Base-by-base conservation (phyloP, 208 protist genomes). In the Trypanosoma cruzi region DNA sequence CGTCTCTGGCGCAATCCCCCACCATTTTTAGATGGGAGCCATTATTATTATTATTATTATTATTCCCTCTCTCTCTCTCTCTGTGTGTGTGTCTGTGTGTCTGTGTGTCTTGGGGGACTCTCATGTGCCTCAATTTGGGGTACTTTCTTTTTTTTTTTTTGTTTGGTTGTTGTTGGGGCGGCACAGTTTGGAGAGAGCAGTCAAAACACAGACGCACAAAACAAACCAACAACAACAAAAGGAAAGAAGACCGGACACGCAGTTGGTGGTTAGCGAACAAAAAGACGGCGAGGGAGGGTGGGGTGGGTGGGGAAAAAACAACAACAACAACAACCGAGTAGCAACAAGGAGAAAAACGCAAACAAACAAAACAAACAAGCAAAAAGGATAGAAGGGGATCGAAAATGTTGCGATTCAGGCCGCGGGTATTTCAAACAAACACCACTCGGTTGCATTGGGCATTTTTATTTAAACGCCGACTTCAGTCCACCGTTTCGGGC, bases 371-470 rank as follows among this genome's bases (percentile, higher is more conserved):
- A 58, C 16, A 64, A 36, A 8, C 26, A 72, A 54, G 40, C 50
- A 62, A 53, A 75, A 24, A 68, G 37, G 49, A 29, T 13, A 20
- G 14, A 10, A 24, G 22, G 36, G 48, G 24, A 42, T 34, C 49
- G 52, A 44, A 36, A 18, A 80, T 80, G 69, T 34, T 80, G 13
- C 64, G 75, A 1, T 54, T 80, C 44, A 57, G 54, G 2, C 28
- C 64, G 42, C 55, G 68, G 20, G 29, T 64, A 26, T 28, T 63
- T 20, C 68, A 64, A 28, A 42, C 36, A 1, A 64, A 61, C 28
- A 29, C 54, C 31, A 13, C 64, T 5, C 42, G 34, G 5, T 55
- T 65, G 11, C 34, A 13, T 20, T 60, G 13, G 3, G 29, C 40
- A 13, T 31, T 48, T 32, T 61, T 6, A 13, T 71, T 66, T 32